Percentiles rank a stretch among this genome's conserved stretches.
These are phyloP conservation scores for Candida broadrunensis DNA, from an alignment of 805 yeast genomes.

Conservation along the genomic window DNA sequence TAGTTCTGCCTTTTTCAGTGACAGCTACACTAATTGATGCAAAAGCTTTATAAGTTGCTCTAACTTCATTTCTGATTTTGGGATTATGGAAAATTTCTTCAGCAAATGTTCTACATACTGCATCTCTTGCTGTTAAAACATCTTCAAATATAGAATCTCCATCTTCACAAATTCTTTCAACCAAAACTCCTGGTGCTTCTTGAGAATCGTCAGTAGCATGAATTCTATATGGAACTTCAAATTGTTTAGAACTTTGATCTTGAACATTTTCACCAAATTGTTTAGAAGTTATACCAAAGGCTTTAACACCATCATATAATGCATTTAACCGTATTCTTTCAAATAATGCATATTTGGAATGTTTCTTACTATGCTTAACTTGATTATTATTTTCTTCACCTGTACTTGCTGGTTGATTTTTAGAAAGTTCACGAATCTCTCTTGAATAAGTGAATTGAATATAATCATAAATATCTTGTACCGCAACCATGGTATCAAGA, in stretches of 20 bases:
- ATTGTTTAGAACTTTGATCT: slow-evolving; percentile 50
- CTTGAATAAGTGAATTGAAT: slow-evolving; percentile 69
- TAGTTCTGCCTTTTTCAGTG: slow-evolving; percentile 69
- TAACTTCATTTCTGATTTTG: slow-evolving; percentile 66
- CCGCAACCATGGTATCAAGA: slow-evolving; percentile 67
- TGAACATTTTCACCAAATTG: slow-evolving; percentile 80
- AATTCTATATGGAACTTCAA: slow-evolving; percentile 49
- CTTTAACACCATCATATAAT: slow-evolving; percentile 61
- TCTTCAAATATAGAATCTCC: slow-evolving; percentile 54
- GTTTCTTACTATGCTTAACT: slow-evolving; percentile 40
- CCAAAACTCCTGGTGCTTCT: slow-evolving; percentile 58
- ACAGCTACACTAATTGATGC: slow-evolving; percentile 70
- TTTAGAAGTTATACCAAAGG: slow-evolving; percentile 74
- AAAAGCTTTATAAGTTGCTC: slow-evolving; percentile 58
- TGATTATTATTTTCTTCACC: slow-evolving; percentile 32
- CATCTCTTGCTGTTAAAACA: slow-evolving; percentile 60
- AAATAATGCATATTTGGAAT: slow-evolving; percentile 57
- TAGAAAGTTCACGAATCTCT: slow-evolving; percentile 48
- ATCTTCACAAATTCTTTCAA: slow-evolving; percentile 44
- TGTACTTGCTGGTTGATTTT: slow-evolving; percentile 10
- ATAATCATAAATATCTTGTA: slow-evolving; percentile 85
- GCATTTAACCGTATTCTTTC: slow-evolving; percentile 67
- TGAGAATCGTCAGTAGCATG: slow-evolving; percentile 70
- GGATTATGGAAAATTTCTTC: slow-evolving; percentile 83
- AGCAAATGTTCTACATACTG: slow-evolving; percentile 71